Base-by-base conservation (phyloP, 2,329 filamentous ascomycete genomes). In the Scortechinia acanthostroma region DNA sequence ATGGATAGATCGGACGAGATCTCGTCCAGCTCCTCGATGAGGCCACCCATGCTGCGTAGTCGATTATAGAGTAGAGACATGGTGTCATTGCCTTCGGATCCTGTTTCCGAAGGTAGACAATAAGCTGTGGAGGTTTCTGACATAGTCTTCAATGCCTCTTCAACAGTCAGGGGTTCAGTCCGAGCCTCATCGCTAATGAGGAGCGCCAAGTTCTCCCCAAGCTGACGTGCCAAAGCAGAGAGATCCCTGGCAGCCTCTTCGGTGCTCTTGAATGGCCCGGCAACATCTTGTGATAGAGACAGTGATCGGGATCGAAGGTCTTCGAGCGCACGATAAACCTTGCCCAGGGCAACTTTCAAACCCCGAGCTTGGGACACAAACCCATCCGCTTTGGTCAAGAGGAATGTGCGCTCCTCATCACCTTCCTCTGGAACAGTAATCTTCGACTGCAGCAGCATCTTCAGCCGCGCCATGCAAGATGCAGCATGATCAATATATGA, bases 301-400 rank as follows among this genome's bases (percentile, higher is more conserved):
- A 82, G 64, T 10, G 70, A 76, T 28, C 77, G 64, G 4, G 69
- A 65, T 46, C 71, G 69, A 22, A 80, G 62, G 43, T 81, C 77
- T 19, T 71, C 65, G 3, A 83, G 55, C 19, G 73, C 66, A n/a
- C 72, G 68, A 45, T 72, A 60, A 17, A 77, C 66, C 58, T 80
- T 82, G 22, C 70, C 66, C 43, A 72, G 68, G 4, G 76, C 63
- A n/a, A 81, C 73, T 55, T 80, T 81, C 13, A 70, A 68, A 45
- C 73, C 75, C 25, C 78, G 68, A 17, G 70, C 68, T 50, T 76
- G 70, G 21, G 71, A 69, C 43, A 73, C 63, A 23, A 80, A 61
- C 3, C 60, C 54, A 37, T 80, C 76, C 4, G 74, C 72, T 45
- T 68, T 68, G 21, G 69, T 56, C 40, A 80, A 67, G 43, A 70